Evolutionary conservation across 192 early-diverging fungal genomes (phyloP), one percentile per base, ranked within the genome.

Genomic region (Coemansia sp.): DNA sequence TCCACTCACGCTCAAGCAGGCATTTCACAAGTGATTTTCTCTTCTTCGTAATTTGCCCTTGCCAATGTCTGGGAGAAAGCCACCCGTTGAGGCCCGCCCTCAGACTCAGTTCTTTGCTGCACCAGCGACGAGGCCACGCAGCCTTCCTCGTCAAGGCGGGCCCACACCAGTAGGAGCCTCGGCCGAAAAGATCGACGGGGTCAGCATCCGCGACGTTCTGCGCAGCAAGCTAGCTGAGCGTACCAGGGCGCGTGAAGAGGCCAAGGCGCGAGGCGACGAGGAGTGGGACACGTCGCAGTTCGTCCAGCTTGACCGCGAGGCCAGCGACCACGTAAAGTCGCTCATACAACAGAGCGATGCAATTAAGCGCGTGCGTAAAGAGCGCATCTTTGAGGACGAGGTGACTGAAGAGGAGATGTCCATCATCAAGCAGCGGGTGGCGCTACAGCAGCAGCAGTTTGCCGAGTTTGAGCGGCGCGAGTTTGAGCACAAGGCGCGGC

Each of bases 381-480:
- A 93, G 62, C 88, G 91, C 38, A 88, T 97, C 2, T 97, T 97
- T 77, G 84, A 89, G 65, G 88, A 94, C 58, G 92, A 94, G 75
- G 89, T 95, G 26, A 97, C 95, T 1, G 90, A 91, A 68, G 88
- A 90, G 41, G 95, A 97, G 73, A 87, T 87, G 87, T 86, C 86
- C 47, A 93, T 97, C 65, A 97, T 97, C 75, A 85, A 94, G 69
- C 87, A 93, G 75, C 86, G 94, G 7, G 91, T 97, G 11, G 93
- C 90, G 18, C 83, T 97, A 48, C 94, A 96, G 68, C 95, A 94
- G 65, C 86, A 86, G 63, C 92, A 93, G 87, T 95, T 93, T 84
- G 87, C 91, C 39, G 92, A 92, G 68, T 95, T 87, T 82, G 90
- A 95, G 73, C 82, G 86, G 47, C 87, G 89, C 42, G 94, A 95